Evolutionary conservation across 208 protist genomes (phyloP).

Genomic region (Trypanosoma conorhini): DNA sequence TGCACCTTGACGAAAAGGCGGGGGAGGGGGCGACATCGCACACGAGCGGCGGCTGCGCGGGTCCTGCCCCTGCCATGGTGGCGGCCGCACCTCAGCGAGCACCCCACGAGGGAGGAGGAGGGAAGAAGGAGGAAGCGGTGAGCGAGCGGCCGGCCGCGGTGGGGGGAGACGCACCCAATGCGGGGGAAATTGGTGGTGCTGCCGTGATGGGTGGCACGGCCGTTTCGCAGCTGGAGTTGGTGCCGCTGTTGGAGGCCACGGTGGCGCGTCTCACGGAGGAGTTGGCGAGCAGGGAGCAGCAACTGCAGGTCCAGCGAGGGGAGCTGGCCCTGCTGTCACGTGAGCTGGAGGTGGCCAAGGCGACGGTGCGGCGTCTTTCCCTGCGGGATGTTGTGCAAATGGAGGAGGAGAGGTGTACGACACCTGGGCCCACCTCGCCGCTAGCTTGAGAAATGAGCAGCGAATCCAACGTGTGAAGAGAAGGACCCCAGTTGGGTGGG

Average conservation of each 20-base stretch:
- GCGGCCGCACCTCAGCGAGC: background rate
- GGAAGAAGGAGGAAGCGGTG: background rate
- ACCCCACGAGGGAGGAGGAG: background rate
- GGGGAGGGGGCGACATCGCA: background rate
- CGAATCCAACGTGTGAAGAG: background rate
- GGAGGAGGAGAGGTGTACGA: background rate
- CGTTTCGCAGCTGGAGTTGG: background rate
- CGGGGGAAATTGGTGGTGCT: background rate
- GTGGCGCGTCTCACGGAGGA: conserved; percentile 38
- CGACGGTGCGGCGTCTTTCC: conserved; percentile 34
- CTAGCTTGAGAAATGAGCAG: background rate
- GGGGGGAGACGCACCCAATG: too few species aligned
- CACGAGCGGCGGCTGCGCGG: conserved; percentile 9
- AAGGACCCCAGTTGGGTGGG: background rate
- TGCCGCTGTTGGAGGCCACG: background rate
- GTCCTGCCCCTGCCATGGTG: background rate
- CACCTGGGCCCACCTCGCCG: background rate
- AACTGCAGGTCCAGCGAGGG: conserved; percentile 18
- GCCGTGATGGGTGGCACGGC: background rate
- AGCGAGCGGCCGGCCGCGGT: background rate
- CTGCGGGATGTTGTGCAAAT: conserved; percentile 8
- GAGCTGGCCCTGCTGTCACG: conserved; percentile 21
- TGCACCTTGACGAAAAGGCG: background rate
- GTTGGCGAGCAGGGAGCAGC: conserved; percentile 17
- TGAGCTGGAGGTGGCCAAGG: conserved; percentile 40